Evolutionary conservation across 106 monocot genomes (phyloP).

Genomic region (Dioscorea alata): DNA sequence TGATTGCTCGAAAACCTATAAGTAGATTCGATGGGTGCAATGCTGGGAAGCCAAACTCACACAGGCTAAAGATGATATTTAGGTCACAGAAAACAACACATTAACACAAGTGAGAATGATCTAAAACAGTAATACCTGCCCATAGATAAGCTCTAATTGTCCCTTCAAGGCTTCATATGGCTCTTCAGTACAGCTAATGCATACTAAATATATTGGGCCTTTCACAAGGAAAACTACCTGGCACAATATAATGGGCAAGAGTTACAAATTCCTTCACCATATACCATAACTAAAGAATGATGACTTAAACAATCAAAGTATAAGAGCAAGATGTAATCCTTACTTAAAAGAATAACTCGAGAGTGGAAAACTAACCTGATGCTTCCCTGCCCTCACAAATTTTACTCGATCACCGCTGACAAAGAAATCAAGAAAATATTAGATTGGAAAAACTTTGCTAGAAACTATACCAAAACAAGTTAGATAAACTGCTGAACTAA

Average conservation of each 20-base stretch:
- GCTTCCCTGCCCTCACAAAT: conserved; percentile 88
- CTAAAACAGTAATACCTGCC: conserved; percentile 50
- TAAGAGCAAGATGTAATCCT: not conserved
- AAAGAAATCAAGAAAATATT: conserved; percentile 11
- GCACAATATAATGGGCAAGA: not conserved
- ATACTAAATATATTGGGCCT: conserved; percentile 95
- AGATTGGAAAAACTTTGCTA: too few species aligned
- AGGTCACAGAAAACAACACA: not conserved
- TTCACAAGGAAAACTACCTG: conserved; percentile 98
- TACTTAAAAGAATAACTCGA: too few species aligned
- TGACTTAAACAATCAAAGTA: not conserved
- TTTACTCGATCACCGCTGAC: conserved; percentile 81
- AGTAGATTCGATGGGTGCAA: too few species aligned
- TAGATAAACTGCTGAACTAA: conserved; percentile 2
- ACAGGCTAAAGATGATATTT: too few species aligned
- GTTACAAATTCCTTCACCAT: not conserved
- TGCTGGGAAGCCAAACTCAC: too few species aligned
- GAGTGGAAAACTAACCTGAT: conserved; percentile 54
- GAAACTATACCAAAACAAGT: too few species aligned
- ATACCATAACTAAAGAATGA: not conserved
- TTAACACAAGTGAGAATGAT: not conserved
- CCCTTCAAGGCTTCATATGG: conserved; percentile 72
- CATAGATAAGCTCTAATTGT: conserved; percentile 89
- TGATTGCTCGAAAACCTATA: too few species aligned
- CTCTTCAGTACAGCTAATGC: conserved; percentile 97